Evolutionary conservation across 139 green algal genomes (phyloP), one percentile per base, ranked within the genome.

Genomic region (Volvox africanus): DNA sequence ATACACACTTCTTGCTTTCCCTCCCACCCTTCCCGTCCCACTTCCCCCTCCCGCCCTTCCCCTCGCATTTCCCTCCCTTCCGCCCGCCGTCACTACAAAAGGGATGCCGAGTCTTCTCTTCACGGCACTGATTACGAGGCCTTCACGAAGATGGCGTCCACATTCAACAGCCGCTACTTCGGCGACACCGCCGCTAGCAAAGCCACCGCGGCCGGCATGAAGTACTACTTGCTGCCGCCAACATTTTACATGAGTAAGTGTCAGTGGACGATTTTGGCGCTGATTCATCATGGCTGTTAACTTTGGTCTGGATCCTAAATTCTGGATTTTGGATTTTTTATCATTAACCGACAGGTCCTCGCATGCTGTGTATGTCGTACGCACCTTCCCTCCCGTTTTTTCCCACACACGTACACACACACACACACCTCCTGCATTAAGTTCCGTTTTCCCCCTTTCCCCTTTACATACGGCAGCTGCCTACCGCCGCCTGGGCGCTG

Each of bases 231-330:
- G 71, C 86, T 90, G 69, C 86, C 86, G 21, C 86, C 71, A 30
- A 90, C 86, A 50, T 90, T 90, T 19, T 90, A 90, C 86, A 90
- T 90, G 86, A 90, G 85, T 89, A 18, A 71, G 85, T 87, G 6
- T 78, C 1, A 18, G 73, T 80, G 24, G 2, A 33, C 28, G 73
- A 22, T 32, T 11, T 35, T 80, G 73, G 2, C 2, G 18, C 17
- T 9, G 26, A 19, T 80, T 55, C 44, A 5, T 55, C 5, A 55
- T 14, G 44, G 9, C 5, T 9, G 44, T 55, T 55, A 14, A 9
- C 9, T 5, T 55, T 55, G n/a, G 44, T 9, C 44, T 55, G 44
- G 44, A 55, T 14, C 44, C 44, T 55, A 9, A 9, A 55, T 55
- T 55, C 9, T 55, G 44, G 44, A 55, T 55, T 55, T 55, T 55